phyloP scores from a whole-genome alignment of 2,329 filamentous ascomycete species.

The Byssochlamys sp. region DNA sequence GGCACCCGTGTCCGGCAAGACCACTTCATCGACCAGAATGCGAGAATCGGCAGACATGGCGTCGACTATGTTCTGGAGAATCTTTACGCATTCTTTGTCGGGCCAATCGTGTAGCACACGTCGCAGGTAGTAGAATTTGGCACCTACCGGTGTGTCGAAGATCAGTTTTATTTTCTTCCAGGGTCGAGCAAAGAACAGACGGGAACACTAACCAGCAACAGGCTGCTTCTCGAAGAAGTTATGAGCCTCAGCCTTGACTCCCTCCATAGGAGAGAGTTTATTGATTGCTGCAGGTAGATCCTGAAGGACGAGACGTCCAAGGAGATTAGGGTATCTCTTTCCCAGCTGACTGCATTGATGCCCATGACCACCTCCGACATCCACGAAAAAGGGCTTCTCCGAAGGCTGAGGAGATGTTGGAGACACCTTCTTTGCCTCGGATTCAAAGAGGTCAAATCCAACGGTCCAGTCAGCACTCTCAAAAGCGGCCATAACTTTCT shows the following conservation, averaged over 20 bases:
- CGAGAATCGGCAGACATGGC: conserved; percentile 24
- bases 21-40: conserved; percentile 36
- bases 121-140: conserved; percentile 10
- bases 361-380: conserved; percentile 34
- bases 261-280: not conserved
- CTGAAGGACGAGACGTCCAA: not conserved
- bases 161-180: not conserved
- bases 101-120: conserved; percentile 11
- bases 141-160: not conserved
- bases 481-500: conserved; percentile 16
- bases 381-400: conserved; percentile 26
- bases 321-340: conserved; percentile 15
- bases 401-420: conserved; percentile 1
- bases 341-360: conserved; percentile 30
- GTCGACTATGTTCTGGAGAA: conserved; percentile 19
- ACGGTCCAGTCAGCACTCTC: conserved; percentile 14
- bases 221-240: not conserved
- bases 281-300: not conserved
- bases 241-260: not conserved
- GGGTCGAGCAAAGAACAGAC: not conserved
- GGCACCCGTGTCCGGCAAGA: conserved; percentile 25
- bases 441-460: conserved; percentile 11
- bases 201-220: not conserved
- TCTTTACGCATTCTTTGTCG: conserved; percentile 12
- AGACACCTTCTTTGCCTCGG: conserved; percentile 6